A percentile compares a stretch with the other conserved stretches of the same genome.
Conservation (phyloP, 768 basidiomycete species). For the Coprinellus micaceus region DNA sequence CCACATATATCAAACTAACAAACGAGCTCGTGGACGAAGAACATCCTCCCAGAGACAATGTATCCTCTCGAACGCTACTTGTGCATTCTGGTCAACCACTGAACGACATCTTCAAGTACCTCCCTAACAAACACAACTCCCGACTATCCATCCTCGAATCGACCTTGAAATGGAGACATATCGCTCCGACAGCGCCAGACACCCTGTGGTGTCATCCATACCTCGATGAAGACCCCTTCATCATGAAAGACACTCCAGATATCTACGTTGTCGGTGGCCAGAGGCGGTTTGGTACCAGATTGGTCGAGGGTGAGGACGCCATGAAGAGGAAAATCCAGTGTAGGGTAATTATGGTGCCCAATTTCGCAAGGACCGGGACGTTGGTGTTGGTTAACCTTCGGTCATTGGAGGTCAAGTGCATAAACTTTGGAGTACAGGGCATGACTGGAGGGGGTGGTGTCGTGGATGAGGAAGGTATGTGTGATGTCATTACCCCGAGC, state of each 20-base stretch:
- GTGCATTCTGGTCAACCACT: conserved; percentile 91
- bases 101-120: conserved; percentile 94
- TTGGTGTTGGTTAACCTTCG: conserved; percentile 78
- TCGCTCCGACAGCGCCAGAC: conserved; percentile 98
- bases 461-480: conserved; percentile 15
- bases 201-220: conserved; percentile 99
- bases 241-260: conserved; percentile 81
- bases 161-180: conserved; percentile 89
- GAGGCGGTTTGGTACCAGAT: conserved; percentile 70
- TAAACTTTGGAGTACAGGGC: conserved; percentile 53
- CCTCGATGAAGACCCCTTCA: conserved; percentile 82
- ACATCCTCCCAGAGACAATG: conserved; percentile 12
- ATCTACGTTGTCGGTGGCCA: conserved; percentile 94
- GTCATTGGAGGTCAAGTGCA: conserved; percentile 65
- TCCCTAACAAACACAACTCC: conserved; percentile 67
- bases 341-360: conserved; percentile 78
- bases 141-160: conserved; percentile 69
- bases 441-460: conserved; percentile 32
- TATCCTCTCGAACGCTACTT: conserved; percentile 53
- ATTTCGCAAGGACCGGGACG: conserved; percentile 72
- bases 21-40: conserved; percentile 25
- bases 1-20: conserved; percentile 73
- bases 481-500: neutral
- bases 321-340: conserved; percentile 38
- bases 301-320: conserved; percentile 44